Base-by-base conservation (phyloP, 176 grass and related monocot genomes). In the Calamus simplicifolius region DNA sequence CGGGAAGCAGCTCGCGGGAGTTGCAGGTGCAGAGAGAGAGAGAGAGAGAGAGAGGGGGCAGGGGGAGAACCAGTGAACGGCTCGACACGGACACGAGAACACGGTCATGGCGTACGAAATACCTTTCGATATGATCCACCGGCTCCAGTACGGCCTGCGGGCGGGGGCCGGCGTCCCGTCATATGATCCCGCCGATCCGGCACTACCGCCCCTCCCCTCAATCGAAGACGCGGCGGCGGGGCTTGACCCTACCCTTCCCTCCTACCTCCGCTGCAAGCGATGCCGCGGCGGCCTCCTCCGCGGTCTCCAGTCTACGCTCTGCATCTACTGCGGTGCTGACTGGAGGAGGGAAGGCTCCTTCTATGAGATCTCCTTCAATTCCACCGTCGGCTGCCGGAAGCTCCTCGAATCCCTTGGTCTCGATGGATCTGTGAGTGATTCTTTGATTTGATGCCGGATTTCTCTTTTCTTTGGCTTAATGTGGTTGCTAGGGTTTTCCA, bases 311-410 rank as follows among this genome's bases (percentile, higher is more conserved):
- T 68, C 64, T 18, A 68, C 51, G 7, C 16, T 68, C 27, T 68
- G 64, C 29, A 54, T 68, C n/a, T 68, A 68, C 13, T 68, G 64
- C 64, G 64, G 64, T 4, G n/a, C n/a, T n/a, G 64, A 54, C 38
- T 27, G 64, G 51, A 7, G 64, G 17, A 55, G 18, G 28, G 51
- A 56, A 6, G 64, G 51, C 5, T 38, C 15, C 17, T 54, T 51
- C 29, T 10, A 55, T 18, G 30, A 51, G 51, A 68, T 68, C 4
- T 68, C 64, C 28, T 68, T 68, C 64, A 35, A 68, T 68, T 55
- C 64, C 25, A 68, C 64, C 29, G 28, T 35, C 7, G 64, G 8
- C 17, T 68, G 64, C 64, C 64, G 64, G 49, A 68, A 68, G 26
- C 52, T 68, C 19, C 64, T 68, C 10, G 64, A 68, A 5, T 68